Conservation (phyloP, 176 grass and related monocot genomes). For the Zizania latifolia region DNA sequence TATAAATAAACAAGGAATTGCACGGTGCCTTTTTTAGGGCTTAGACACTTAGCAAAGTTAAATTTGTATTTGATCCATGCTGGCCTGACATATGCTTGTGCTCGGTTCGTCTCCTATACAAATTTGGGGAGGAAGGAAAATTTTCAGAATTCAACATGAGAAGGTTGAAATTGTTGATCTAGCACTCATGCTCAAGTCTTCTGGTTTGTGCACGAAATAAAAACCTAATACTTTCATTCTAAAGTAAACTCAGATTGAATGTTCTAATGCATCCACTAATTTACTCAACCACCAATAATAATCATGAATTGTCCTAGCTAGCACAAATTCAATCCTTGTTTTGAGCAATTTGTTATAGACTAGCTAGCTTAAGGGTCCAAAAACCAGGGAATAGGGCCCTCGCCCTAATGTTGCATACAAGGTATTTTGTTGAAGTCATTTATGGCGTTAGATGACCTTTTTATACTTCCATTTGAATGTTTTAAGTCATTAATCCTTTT, state of each 20-base stretch:
- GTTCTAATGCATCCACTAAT: background rate
- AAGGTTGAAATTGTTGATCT: background rate
- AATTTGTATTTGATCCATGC: background rate
- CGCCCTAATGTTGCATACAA: background rate
- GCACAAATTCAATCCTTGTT: background rate
- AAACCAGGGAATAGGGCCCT: background rate
- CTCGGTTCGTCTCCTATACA: background rate
- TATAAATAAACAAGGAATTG: too few relatives aligned
- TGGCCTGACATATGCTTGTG: background rate
- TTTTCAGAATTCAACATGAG: background rate
- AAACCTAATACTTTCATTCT: background rate
- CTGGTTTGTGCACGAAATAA: too few relatives aligned
- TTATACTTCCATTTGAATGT: background rate
- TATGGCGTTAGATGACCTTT: background rate
- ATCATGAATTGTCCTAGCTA: background rate
- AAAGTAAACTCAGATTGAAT: background rate
- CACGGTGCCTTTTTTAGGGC: too few relatives aligned
- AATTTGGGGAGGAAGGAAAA: background rate
- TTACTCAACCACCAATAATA: background rate
- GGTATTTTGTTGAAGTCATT: background rate
- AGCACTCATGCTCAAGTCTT: too few relatives aligned
- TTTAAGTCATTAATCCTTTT: background rate
- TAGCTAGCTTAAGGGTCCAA: background rate
- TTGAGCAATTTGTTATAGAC: background rate
- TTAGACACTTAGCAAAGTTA: background rate